These are phyloP conservation scores for Trametes coccinea DNA, from an alignment of 768 basidiomycete genomes.

Conservation along the genomic window DNA sequence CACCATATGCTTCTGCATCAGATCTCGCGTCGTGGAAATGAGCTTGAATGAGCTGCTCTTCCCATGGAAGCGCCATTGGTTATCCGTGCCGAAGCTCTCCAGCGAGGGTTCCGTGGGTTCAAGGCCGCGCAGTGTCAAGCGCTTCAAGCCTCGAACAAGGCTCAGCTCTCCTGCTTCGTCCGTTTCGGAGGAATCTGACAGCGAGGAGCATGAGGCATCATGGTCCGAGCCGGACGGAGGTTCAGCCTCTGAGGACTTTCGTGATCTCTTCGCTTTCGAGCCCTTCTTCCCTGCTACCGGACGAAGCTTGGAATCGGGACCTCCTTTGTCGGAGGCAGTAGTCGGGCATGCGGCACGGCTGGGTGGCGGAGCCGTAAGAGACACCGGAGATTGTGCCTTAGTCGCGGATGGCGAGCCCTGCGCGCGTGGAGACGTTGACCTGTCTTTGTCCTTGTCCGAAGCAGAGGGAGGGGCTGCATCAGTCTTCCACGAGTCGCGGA, in stretches of 20 bases:
- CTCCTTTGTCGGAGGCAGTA: slow-evolving; percentile 9
- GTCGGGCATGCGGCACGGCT: slow-evolving; percentile 4
- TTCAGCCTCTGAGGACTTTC: slow-evolving; percentile 2
- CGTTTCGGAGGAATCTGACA: slow-evolving; percentile 35
- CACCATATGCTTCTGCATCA: slow-evolving; percentile 52
- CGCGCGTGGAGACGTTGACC: slow-evolving; percentile 8
- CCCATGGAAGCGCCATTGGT: slow-evolving; percentile 58
- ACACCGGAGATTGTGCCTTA: slow-evolving; percentile 1
- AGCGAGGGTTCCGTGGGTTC: slow-evolving; percentile 38
- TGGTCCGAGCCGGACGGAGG: slow-evolving; percentile 15
- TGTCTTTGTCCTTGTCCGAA: slow-evolving; percentile 12
- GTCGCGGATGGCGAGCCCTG: slow-evolving; percentile 8
- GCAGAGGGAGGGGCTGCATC: slow-evolving; percentile 27
- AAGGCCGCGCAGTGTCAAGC: slow-evolving; percentile 39
- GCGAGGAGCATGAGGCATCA: slow-evolving; percentile 16
- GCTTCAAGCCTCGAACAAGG: slow-evolving; percentile 40
- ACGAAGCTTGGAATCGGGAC: not conserved
- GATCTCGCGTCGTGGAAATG: slow-evolving; percentile 52
- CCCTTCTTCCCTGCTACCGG: slow-evolving; percentile 6
- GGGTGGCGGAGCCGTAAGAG: slow-evolving; percentile 12
- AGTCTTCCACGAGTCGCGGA: slow-evolving; percentile 64
- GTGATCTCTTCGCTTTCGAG: not conserved
- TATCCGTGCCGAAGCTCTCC: slow-evolving; percentile 32
- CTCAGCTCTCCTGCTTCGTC: slow-evolving; percentile 43
- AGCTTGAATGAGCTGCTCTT: slow-evolving; percentile 59